Conservation (phyloP, 129 eudicot genomes). For the Lactuca saligna region DNA sequence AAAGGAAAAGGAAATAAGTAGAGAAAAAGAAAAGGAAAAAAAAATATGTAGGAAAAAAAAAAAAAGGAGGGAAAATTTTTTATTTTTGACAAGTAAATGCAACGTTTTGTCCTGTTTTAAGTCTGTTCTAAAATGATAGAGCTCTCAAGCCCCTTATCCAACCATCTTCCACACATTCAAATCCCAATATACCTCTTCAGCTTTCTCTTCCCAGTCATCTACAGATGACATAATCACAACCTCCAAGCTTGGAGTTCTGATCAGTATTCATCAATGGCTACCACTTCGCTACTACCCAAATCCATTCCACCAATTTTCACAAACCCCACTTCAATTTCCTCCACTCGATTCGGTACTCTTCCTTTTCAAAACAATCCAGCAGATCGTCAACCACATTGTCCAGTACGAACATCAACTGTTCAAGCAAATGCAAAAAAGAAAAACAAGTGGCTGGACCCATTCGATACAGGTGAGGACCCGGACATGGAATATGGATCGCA, state of each 20-base stretch:
- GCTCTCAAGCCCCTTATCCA: slow-evolving; percentile 39
- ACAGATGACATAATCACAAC: slow-evolving; percentile 8
- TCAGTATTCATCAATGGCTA: slow-evolving; percentile 46
- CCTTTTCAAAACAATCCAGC: slow-evolving; percentile 37
- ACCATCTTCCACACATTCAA: slow-evolving; percentile 60
- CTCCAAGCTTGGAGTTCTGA: background rate
- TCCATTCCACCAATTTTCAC: slow-evolving; percentile 45
- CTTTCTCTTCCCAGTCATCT: slow-evolving; percentile 5
- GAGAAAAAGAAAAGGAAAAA: too few species aligned
- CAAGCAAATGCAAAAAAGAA: slow-evolving; percentile 64
- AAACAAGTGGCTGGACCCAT: slow-evolving; percentile 87
- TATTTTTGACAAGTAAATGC: too few species aligned
- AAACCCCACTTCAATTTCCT: slow-evolving; percentile 35
- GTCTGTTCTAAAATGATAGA: background rate
- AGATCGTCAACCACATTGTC: slow-evolving; percentile 28
- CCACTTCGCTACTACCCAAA: slow-evolving; percentile 54
- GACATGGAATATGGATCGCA: slow-evolving; percentile 68
- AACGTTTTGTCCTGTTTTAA: background rate
- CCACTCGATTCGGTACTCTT: slow-evolving; percentile 31
- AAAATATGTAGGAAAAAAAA: too few species aligned
- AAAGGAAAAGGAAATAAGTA: too few species aligned
- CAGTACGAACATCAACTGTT: slow-evolving; percentile 23
- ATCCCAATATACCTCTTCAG: slow-evolving; percentile 22
- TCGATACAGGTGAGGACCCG: slow-evolving; percentile 82
- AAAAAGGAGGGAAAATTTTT: too few species aligned